Evolutionary conservation across 176 grass and related monocot genomes (phyloP).

Genomic region (Zoysia pacifica): DNA sequence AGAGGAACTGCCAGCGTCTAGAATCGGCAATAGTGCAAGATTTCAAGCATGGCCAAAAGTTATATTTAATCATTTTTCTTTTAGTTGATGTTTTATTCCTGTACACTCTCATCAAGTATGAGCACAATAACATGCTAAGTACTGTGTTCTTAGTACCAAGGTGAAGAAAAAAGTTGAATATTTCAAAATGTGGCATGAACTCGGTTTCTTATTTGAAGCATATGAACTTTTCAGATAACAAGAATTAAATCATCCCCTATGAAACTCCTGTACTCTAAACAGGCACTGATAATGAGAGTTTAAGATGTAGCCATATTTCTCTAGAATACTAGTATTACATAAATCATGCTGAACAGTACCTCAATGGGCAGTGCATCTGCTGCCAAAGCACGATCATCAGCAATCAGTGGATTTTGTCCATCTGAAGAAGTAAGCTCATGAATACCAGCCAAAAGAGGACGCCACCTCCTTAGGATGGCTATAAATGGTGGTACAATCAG

Average conservation of each 20-base stretch:
- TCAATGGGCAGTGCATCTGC: constrained; percentile 85
- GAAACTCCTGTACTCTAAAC: neutral
- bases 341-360: constrained; percentile 42
- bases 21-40: neutral
- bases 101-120: neutral
- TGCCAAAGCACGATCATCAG: constrained; percentile 86
- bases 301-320: neutral
- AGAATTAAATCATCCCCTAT: neutral
- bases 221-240: neutral
- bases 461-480: constrained; percentile 88
- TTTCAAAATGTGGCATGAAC: neutral
- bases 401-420: constrained; percentile 90
- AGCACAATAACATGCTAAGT: neutral
- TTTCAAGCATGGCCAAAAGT: constrained; percentile 12
- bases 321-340: neutral
- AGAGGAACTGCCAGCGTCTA: too few relatives aligned
- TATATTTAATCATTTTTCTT: neutral
- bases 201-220: neutral
- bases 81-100: neutral
- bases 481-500: constrained; percentile 92
- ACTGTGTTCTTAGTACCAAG: neutral
- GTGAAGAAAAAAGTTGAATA: neutral
- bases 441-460: constrained; percentile 91
- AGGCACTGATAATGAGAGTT: neutral
- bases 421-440: constrained; percentile 98